phyloP scores from a whole-genome alignment of 2,329 filamentous ascomycete genomes.

The Calonectria honghensis region DNA sequence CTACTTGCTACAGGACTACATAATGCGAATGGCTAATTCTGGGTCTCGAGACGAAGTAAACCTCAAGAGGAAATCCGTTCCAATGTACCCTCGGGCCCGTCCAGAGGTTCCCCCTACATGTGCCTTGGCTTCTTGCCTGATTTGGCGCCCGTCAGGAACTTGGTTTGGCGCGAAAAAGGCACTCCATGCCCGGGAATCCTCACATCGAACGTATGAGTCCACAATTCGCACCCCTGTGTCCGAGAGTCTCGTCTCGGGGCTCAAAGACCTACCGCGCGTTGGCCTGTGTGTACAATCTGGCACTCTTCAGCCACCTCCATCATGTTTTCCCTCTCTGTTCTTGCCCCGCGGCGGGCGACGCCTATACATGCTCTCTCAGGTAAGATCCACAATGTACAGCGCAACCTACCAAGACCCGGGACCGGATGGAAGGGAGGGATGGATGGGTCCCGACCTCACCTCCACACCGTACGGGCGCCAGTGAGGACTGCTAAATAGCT shows the following conservation, averaged over 20 bases:
- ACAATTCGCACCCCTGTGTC: slow-evolving; percentile 24
- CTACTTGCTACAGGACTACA: slow-evolving; percentile 35
- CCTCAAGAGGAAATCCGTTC: slow-evolving; percentile 37
- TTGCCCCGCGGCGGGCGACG: slow-evolving; percentile 29
- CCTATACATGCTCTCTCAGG: slow-evolving; percentile 15
- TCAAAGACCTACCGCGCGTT: background rate
- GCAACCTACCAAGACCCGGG: slow-evolving; percentile 20
- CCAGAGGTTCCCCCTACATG: slow-evolving; percentile 27
- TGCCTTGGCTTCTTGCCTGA: slow-evolving; percentile 31
- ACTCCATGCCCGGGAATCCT: slow-evolving; percentile 26
- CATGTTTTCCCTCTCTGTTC: slow-evolving; percentile 13
- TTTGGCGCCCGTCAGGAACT: slow-evolving; percentile 28
- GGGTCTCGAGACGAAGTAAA: slow-evolving; percentile 36
- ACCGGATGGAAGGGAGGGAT: slow-evolving; percentile 26
- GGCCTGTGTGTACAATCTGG: background rate
- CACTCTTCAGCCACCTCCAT: slow-evolving; percentile 11
- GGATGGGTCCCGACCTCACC: slow-evolving; percentile 36
- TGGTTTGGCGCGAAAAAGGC: slow-evolving; percentile 11
- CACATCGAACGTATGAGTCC: slow-evolving; percentile 23
- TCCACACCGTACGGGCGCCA: slow-evolving; percentile 38
- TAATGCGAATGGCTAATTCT: slow-evolving; percentile 37
- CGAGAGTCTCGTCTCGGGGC: slow-evolving; percentile 28
- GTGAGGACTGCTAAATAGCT: slow-evolving; percentile 25
- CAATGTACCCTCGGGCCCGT: slow-evolving; percentile 30
- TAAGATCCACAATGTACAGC: slow-evolving; percentile 18